phyloP scores from a whole-genome alignment of 495 filamentous ascomycete species.

The Penicillium lividum region DNA sequence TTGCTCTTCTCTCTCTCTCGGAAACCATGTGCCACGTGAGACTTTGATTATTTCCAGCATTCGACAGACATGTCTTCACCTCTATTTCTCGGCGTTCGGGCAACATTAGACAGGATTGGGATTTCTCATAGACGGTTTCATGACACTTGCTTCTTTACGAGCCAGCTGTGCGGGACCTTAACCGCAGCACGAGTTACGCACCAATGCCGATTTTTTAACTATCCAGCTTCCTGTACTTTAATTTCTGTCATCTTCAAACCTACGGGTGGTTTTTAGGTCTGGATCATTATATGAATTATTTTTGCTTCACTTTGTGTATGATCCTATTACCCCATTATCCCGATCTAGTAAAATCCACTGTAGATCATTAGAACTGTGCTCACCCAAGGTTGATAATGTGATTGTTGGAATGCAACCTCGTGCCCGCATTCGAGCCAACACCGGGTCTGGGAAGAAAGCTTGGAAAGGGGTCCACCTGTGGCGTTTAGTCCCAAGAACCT shows the following conservation, averaged over 20 bases:
- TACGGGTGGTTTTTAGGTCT: neutral
- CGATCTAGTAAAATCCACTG: constrained; percentile 1
- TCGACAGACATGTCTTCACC: constrained; percentile 1
- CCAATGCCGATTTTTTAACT: neutral
- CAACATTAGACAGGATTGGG: constrained; percentile 23
- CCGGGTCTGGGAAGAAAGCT: neutral
- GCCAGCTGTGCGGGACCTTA: constrained; percentile 14
- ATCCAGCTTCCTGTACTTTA: neutral
- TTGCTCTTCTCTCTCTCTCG: constrained; percentile 1
- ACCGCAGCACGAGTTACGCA: constrained; percentile 19
- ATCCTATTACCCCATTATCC: neutral
- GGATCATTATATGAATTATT: neutral
- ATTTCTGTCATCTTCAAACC: neutral
- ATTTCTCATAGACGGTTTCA: constrained; percentile 22
- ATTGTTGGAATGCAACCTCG: constrained; percentile 11
- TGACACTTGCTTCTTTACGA: constrained; percentile 24
- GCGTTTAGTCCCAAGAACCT: constrained; percentile 6
- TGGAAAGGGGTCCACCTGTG: neutral
- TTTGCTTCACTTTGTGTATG: too few relatives aligned
- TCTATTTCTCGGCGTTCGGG: constrained; percentile 23
- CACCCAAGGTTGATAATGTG: neutral
- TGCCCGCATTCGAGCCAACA: constrained; percentile 7
- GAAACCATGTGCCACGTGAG: neutral
- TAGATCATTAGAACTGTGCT: neutral
- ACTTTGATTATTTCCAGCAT: constrained; percentile 1